A percentile compares a stretch with the other conserved stretches of the same genome.
These are phyloP conservation scores for Penicillium cinerascens DNA, from an alignment of 495 filamentous ascomycete species.

Conservation along the genomic window DNA sequence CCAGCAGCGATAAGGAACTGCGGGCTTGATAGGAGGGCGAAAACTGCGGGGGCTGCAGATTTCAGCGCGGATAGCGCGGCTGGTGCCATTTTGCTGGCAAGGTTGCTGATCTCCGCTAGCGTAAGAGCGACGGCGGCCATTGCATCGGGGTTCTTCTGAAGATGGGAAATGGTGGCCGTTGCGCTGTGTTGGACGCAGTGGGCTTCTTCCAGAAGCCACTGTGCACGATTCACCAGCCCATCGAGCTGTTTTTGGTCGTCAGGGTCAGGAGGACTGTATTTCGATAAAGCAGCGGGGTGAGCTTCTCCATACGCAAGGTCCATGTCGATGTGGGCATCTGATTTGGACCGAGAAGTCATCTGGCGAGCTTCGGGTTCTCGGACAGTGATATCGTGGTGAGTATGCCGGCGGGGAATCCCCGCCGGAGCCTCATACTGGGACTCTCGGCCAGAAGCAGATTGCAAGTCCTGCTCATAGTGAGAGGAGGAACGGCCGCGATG, in stretches of 20 bases:
- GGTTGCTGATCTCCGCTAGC: constrained; percentile 81
- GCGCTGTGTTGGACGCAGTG: constrained; percentile 86
- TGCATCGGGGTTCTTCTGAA: constrained; percentile 88
- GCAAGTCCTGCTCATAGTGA: constrained; percentile 36
- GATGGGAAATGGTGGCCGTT: constrained; percentile 73
- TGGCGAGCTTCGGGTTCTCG: constrained; percentile 25
- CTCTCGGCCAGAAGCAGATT: constrained; percentile 18
- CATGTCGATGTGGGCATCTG: constrained; percentile 73
- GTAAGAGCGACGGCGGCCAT: constrained; percentile 92
- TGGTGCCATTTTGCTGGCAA: constrained; percentile 82
- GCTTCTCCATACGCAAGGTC: constrained; percentile 76
- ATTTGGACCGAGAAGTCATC: constrained; percentile 33
- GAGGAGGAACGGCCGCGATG: constrained; percentile 21
- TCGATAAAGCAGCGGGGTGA: constrained; percentile 39
- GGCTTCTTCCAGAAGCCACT: constrained; percentile 73
- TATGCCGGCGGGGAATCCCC: constrained; percentile 46
- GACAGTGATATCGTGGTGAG: constrained; percentile 36
- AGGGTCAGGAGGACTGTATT: constrained; percentile 27
- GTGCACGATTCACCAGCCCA: constrained; percentile 63
- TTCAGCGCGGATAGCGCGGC: constrained; percentile 72
- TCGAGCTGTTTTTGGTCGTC: constrained; percentile 57
- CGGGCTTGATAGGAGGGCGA: constrained; percentile 80
- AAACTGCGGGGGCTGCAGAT: constrained; percentile 73
- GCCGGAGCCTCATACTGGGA: constrained; percentile 22
- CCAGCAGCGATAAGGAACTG: constrained; percentile 93